Conservation (phyloP, 169 alveolate genomes). For the Eimeria praecox region DNA sequence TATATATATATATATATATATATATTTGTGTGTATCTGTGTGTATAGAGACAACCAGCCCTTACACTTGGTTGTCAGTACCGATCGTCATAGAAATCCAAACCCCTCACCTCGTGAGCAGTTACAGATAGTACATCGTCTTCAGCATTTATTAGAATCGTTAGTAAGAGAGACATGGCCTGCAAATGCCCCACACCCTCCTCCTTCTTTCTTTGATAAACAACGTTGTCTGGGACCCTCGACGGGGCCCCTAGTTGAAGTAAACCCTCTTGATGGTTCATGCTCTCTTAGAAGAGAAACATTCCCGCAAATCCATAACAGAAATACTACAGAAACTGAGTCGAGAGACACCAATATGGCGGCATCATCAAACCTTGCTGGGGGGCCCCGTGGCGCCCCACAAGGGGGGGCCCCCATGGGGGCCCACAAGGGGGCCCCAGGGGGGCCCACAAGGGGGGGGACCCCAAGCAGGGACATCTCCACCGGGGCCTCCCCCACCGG, state of each 20-base stretch:
- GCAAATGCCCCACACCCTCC: slow-evolving; percentile 24
- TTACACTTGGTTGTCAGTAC: slow-evolving; percentile 70
- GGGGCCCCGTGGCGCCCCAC: too few relatives aligned
- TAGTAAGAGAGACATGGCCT: slow-evolving; percentile 71
- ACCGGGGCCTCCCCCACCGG: too few relatives aligned
- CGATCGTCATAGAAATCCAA: slow-evolving; percentile 49
- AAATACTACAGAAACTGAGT: too few relatives aligned
- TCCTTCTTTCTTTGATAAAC: slow-evolving; percentile 52
- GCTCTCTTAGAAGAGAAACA: not conserved
- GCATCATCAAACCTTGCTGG: too few relatives aligned
- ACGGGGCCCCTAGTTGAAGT: slow-evolving; percentile 78
- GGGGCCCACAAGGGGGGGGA: too few relatives aligned
- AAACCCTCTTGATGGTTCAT: slow-evolving; percentile 56
- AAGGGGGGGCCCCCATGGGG: too few relatives aligned
- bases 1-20: too few relatives aligned
- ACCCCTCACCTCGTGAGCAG: slow-evolving; percentile 23
- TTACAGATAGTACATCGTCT: slow-evolving; percentile 23
- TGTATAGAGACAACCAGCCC: slow-evolving; percentile 77
- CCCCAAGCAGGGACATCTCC: too few relatives aligned
- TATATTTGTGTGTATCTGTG: too few relatives aligned
- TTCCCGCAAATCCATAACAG: too few relatives aligned
- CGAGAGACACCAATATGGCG: too few relatives aligned
- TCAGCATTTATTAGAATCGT: slow-evolving; percentile 49
- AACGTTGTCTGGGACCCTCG: slow-evolving; percentile 70
- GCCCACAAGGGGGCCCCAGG: too few relatives aligned